Evolutionary conservation across 2,329 filamentous ascomycete genomes (phyloP), one percentile per base, ranked within the genome.

Genomic region (Blastomyces gilchristii): DNA sequence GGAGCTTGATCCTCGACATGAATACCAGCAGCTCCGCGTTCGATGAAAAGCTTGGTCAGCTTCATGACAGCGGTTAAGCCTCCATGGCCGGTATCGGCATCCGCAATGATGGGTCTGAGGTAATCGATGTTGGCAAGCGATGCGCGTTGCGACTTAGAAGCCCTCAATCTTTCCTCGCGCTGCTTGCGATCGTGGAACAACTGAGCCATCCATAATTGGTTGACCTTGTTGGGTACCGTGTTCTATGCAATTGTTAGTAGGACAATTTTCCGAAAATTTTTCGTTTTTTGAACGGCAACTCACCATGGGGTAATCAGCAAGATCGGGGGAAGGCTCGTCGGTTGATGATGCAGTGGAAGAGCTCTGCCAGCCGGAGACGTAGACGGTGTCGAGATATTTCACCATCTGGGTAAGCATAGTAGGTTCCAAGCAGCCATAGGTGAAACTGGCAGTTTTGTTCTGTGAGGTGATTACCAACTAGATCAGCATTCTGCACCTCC

Each of bases 341-440:
- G 92, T 93, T 1, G 91, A 85, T 2, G 93, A 97, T 59, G 94
- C 94, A 8, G 94, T 99, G 31, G 92, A 97, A 1, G 93, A 97
- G 68, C 90, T 96, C 79, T 99, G 94, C 94, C 94, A 99, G 67
- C 94, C 94, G 62, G 94, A 97, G 66, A 99, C 94, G 76, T 99
- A 99, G 75, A 99, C 90, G 43, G 94, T 99, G 74, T 99, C 94
- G 66, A 99, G 83, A 77, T 95, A 97, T 79, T 97, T 96, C 71
- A 93, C 93, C 94, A 99, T 99, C 78, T 99, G 94, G 37, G 94
- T 97, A 75, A 99, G 85, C 90, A 97, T 97, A 63, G 96, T 96
- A 12, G 94, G 94, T 74, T 99, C 94, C 68, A 99, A 83, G 79
- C 94, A 97, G 72, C 94, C 94, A 74, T 97, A 99, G 63, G 94